phyloP scores from a whole-genome alignment of 139 green algal species.

The Volvox africanus region DNA sequence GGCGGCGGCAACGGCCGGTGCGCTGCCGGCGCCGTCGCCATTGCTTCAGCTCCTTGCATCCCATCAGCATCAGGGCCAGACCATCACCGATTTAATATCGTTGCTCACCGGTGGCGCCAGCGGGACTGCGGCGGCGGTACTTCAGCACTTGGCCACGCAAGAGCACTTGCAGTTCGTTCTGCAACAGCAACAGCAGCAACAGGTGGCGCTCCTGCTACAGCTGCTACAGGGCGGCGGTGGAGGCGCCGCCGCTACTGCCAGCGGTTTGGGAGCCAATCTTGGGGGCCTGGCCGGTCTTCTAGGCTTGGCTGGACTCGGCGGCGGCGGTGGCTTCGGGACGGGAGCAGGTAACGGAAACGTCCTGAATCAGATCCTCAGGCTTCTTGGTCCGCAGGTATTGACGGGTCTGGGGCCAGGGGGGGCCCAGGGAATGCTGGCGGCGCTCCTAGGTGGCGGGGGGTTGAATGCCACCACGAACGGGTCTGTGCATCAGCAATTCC shows the following conservation, averaged over 20 bases:
- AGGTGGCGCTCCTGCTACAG: neutral
- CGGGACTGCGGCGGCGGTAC: neutral
- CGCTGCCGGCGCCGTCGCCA: neutral
- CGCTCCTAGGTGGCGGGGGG: neutral
- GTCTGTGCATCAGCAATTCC: neutral
- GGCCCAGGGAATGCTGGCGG: neutral
- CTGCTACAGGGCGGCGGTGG: neutral
- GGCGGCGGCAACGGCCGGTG: neutral
- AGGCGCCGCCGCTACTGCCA: neutral
- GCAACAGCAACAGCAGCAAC: conserved; percentile 21
- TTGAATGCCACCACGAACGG: neutral
- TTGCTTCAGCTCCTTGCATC: conserved; percentile 17
- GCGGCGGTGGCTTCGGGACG: neutral
- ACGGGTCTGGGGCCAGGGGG: neutral
- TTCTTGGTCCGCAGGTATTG: conserved; percentile 10
- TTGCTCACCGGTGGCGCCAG: neutral
- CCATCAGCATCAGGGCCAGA: conserved; percentile 4
- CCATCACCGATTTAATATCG: neutral
- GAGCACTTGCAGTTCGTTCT: neutral
- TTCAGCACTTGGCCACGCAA: conserved; percentile 12
- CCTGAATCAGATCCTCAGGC: neutral
- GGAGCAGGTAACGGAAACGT: neutral
- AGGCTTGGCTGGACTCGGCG: neutral
- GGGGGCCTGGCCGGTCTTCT: neutral
- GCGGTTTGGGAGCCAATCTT: neutral